Base-by-base conservation (phyloP, 306 rosid genomes). In the Vigna nakashimae region DNA sequence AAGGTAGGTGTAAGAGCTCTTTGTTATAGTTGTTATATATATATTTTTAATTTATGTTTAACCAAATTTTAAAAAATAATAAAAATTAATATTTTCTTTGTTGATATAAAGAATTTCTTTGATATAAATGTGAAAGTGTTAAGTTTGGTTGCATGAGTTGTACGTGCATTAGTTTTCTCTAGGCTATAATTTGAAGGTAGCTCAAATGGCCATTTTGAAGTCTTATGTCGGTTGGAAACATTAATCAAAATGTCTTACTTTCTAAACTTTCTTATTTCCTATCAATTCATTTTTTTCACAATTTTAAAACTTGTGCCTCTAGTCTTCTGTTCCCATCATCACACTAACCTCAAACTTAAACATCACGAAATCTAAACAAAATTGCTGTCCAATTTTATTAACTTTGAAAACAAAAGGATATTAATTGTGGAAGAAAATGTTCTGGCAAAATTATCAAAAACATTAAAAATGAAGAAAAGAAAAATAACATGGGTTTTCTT, bases 181-280 rank as follows among this genome's bases (percentile, higher is more conserved):
- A 24, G 34, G 65, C 73, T 28, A 9, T 49, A 75, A 60, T 45
- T 43, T 51, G 22, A 59, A 53, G 70, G 85, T 82, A 76, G 85
- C 49, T 82, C 56, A 82, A 82, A 82, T 52, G 74, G 56, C 79
- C 42, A 71, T 77, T 30, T 82, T 71, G 18, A 46, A 38, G 17
- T 32, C 63, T 18, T n/a, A 7, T 45, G 79, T 74, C 48, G 22
- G 82, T 82, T 82, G 57, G 43, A 55, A 55, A 60, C 24, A 56
- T 48, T 45, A 64, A 82, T 71, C 82, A 71, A 60, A 71, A 53
- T 76, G 26, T 70, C 74, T 63, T 40, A 45, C 38, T 81, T 81
- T 60, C 77, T 58, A 58, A 50, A 58, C 76, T 74, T 75, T 68
- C 55, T 49, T 36, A 3, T 36, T 68, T 69, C 42, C 14, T 49